Evolutionary conservation across 2,329 filamentous ascomycete genomes (phyloP), one percentile per base, ranked within the genome.

Genomic region (Paradendryphiella salina): DNA sequence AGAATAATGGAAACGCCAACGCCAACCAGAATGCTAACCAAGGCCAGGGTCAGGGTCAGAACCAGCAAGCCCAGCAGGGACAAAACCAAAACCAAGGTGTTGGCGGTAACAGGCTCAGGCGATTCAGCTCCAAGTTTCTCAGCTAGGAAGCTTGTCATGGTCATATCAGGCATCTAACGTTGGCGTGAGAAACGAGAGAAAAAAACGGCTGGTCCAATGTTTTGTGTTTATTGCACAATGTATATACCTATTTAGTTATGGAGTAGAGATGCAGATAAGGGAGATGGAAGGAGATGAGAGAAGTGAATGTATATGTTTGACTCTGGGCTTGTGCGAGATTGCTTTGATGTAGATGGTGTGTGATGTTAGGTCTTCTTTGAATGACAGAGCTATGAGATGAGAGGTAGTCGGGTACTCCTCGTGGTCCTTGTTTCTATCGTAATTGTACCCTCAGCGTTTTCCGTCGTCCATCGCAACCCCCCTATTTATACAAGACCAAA

Each of bases 121-220:
- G 47, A 21, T 44, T 44, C 15, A 28, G 34, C 46, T 37, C 36
- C 49, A 51, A 37, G 36, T 52, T 52, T 15, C 18, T 52, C 13
- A 42, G 28, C 42, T 52, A 48, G 38, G 5, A 17, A 17, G 7
- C 29, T 21, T 18, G 5, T 9, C 17, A 13, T 5, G 17, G 3
- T 11, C 5, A 9, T 6, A 26, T 3, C 6, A 42, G 20, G 18
- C 28, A 31, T 11, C 4, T 31, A 32, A 38, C 31, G 28, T 38
- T 50, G 46, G 40, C 31, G 40, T n/a, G 14, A 38, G 13, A 43
- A 32, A 26, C 33, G 18, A 26, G 17, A 37, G 33, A 44, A 49
- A 23, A 14, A 17, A 50, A 44, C 34, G 46, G 40, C 46, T 50
- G 46, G 40, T 33, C 46, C 40, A 15, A 14, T 33, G n/a, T 18